Evolutionary conservation across 306 rosid genomes (phyloP).

Genomic region (Hippophae rhamnoides): DNA sequence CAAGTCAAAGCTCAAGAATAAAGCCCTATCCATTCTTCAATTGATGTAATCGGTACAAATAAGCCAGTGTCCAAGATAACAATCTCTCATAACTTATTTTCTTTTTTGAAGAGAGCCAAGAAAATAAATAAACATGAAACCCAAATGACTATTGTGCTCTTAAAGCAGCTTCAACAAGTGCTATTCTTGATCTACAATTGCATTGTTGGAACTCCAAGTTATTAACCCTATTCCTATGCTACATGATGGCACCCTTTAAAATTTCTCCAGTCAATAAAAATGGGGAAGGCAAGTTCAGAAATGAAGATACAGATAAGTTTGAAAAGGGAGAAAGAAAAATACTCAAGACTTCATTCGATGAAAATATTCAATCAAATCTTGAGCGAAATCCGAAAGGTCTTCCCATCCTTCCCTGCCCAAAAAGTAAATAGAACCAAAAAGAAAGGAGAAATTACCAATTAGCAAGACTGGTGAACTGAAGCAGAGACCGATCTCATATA

Average conservation of each 20-base stretch:
- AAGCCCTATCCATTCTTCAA: slow-evolving; percentile 10
- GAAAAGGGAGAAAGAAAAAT: slow-evolving; percentile 2
- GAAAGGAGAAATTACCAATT: slow-evolving; percentile 53
- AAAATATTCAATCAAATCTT: slow-evolving; percentile 50
- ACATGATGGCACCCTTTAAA: slow-evolving; percentile 45
- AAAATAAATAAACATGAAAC: slow-evolving; percentile 31
- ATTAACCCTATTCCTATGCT: slow-evolving; percentile 54
- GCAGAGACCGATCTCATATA: slow-evolving; percentile 36
- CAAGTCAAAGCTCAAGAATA: neutral
- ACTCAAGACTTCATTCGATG: slow-evolving; percentile 32
- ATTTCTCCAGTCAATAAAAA: slow-evolving; percentile 45
- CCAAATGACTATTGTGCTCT: slow-evolving; percentile 42
- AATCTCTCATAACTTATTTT: slow-evolving; percentile 41
- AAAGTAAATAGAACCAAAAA: slow-evolving; percentile 26
- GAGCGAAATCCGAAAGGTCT: slow-evolving; percentile 45
- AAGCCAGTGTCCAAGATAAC: slow-evolving; percentile 20
- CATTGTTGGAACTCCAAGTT: slow-evolving; percentile 45
- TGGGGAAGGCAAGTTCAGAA: slow-evolving; percentile 44
- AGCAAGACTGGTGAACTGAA: slow-evolving; percentile 45
- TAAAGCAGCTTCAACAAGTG: slow-evolving; percentile 37
- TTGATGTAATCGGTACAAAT: slow-evolving; percentile 19
- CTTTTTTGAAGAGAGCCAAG: slow-evolving; percentile 26
- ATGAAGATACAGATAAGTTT: slow-evolving; percentile 31
- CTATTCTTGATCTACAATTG: slow-evolving; percentile 39
- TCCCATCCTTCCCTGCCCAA: slow-evolving; percentile 31